A percentile compares a stretch with the other conserved stretches of the same genome.
Conservation (phyloP, 1,139 yeast genomes). For the Kazachstania sp. region DNA sequence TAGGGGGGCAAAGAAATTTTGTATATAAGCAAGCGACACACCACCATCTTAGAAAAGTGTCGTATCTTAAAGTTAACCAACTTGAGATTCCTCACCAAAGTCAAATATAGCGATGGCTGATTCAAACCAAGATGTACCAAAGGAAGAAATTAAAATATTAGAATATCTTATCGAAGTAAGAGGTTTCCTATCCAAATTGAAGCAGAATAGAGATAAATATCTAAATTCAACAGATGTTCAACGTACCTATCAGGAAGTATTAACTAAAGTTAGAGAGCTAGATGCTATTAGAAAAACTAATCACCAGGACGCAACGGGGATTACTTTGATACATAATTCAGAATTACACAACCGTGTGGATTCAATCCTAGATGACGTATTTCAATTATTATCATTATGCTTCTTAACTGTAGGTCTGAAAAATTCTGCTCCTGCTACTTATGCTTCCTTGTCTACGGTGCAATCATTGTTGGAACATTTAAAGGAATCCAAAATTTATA, state of each 20-base stretch:
- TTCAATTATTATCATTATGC: slow-evolving; percentile 76
- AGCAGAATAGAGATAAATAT: slow-evolving; percentile 55
- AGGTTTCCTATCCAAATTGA: slow-evolving; percentile 44
- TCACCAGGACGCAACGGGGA: slow-evolving; percentile 15
- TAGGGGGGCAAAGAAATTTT: no score
- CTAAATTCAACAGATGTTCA: slow-evolving; percentile 58
- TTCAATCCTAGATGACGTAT: slow-evolving; percentile 72
- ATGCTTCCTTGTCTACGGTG: slow-evolving; percentile 79
- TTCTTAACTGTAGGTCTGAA: slow-evolving; percentile 86
- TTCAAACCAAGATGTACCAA: slow-evolving; percentile 36
- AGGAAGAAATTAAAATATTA: slow-evolving; percentile 44
- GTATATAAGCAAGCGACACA: no score
- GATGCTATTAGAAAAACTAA: slow-evolving; percentile 33
- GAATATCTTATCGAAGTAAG: slow-evolving; percentile 43
- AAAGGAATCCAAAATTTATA: slow-evolving; percentile 70
- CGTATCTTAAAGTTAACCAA: no score
- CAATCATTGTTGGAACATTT: slow-evolving; percentile 73
- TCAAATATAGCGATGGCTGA: no score
- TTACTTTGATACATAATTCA: slow-evolving; percentile 26
- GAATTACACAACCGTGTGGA: slow-evolving; percentile 44
- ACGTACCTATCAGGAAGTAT: slow-evolving; percentile 45
- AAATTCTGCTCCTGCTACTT: slow-evolving; percentile 87
- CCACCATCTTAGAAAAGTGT: no score
- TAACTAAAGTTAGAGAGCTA: slow-evolving; percentile 43
- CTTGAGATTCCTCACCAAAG: no score